phyloP scores from a whole-genome alignment of 768 basidiomycete genomes.

The Nidularia pulvinata region DNA sequence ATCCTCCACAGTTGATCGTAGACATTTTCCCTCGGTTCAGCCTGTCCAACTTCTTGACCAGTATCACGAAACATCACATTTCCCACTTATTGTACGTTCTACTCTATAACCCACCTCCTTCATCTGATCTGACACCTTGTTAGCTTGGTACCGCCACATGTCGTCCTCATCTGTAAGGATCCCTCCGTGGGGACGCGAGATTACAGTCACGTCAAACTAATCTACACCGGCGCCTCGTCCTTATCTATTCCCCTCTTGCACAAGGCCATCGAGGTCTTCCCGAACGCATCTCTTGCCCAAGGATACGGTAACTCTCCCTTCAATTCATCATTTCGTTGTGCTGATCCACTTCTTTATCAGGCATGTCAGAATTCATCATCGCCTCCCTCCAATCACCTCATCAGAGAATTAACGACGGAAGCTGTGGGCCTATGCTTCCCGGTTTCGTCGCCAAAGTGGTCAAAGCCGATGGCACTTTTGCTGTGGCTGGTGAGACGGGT shows the following conservation, averaged over 20 bases:
- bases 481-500: constrained; percentile 32
- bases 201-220: constrained; percentile 33
- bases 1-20: not conserved
- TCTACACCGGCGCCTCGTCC: constrained; percentile 58
- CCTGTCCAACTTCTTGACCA: constrained; percentile 40
- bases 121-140: not conserved
- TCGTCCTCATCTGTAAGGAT: constrained; percentile 51
- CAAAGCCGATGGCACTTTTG: constrained; percentile 37
- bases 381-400: constrained; percentile 43
- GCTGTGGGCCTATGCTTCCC: constrained; percentile 26
- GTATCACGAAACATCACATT: constrained; percentile 40
- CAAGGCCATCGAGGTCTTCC: constrained; percentile 43
- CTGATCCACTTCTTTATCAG: constrained; percentile 1
- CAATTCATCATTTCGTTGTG: not conserved
- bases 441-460: constrained; percentile 34
- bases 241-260: constrained; percentile 47
- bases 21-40: constrained; percentile 46
- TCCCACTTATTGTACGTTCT: constrained; percentile 42
- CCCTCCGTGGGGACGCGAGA: constrained; percentile 40
- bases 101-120: not conserved
- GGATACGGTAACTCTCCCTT: constrained; percentile 43
- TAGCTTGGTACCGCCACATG: constrained; percentile 48
- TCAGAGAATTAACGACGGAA: constrained; percentile 35
- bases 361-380: constrained; percentile 36
- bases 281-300: constrained; percentile 53